Conservation (phyloP, 331 rosid genomes). For the Saraca asoca region DNA sequence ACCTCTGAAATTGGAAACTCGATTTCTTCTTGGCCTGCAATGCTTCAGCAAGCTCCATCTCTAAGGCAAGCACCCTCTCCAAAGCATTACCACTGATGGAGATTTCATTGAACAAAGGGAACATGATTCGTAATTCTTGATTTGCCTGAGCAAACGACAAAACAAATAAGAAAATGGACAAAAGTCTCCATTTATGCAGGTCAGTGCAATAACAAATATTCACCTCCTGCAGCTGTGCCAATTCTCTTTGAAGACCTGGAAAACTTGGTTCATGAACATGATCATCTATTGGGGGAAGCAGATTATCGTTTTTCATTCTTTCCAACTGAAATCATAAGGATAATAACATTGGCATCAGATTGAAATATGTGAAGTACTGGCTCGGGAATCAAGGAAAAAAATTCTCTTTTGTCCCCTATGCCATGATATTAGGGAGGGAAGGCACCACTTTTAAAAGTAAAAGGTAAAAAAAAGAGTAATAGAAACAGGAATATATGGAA, state of each 20-base stretch:
- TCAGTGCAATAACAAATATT: constrained; percentile 28
- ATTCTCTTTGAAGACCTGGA: constrained; percentile 70
- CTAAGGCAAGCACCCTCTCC: constrained; percentile 95
- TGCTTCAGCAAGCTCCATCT: constrained; percentile 90
- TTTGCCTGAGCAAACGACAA: constrained; percentile 62
- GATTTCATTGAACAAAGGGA: constrained; percentile 70
- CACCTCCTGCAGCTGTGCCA: constrained; percentile 82
- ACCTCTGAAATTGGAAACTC: constrained; percentile 84
- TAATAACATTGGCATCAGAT: constrained; percentile 21
- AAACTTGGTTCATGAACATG: constrained; percentile 47
- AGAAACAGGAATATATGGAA: constrained; percentile 18
- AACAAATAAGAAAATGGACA: constrained; percentile 22
- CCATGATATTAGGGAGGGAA: constrained; percentile 27
- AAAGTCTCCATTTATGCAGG: constrained; percentile 13
- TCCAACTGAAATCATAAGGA: constrained; percentile 66
- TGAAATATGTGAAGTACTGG: constrained; percentile 10
- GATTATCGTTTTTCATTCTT: constrained; percentile 79
- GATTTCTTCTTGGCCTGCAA: constrained; percentile 81
- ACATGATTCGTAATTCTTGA: constrained; percentile 71
- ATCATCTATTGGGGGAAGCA: constrained; percentile 51
- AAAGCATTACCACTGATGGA: constrained; percentile 75
- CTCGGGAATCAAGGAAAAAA: constrained; percentile 4
- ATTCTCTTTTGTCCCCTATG: constrained; percentile 4
- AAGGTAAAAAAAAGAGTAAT: constrained; percentile 2
- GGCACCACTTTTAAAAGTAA: constrained; percentile 9